phyloP scores from a whole-genome alignment of 768 basidiomycete species.

The Boletus rubropictus region DNA sequence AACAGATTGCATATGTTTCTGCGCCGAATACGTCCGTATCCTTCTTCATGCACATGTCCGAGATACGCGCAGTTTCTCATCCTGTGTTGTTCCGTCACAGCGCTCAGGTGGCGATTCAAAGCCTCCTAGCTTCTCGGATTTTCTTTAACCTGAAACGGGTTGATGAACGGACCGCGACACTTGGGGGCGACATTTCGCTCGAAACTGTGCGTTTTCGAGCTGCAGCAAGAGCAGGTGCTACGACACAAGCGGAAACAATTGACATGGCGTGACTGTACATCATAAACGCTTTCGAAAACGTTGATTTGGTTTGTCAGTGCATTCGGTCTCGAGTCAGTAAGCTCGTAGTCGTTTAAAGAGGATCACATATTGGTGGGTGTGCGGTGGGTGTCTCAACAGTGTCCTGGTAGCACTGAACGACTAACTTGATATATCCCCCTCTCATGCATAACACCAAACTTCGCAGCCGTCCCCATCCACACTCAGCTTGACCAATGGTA shows the following conservation, averaged over 20 bases:
- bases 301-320: no score
- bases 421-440: not conserved
- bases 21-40: slow-evolving; percentile 20
- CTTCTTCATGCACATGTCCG: not conserved
- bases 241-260: not conserved
- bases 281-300: no score
- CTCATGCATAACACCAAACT: slow-evolving; percentile 19
- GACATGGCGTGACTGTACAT: not conserved
- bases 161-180: not conserved
- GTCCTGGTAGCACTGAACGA: not conserved
- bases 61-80: not conserved
- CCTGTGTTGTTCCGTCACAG: slow-evolving; percentile 4
- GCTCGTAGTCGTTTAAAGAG: no score
- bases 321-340: no score
- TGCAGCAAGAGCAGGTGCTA: not conserved
- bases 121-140: slow-evolving; percentile 24
- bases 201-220: not conserved
- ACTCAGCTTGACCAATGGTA: slow-evolving; percentile 16
- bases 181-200: not conserved
- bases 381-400: no score
- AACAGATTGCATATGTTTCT: slow-evolving; percentile 11
- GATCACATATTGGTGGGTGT: no score
- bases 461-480: slow-evolving; percentile 17
- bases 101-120: slow-evolving; percentile 24
- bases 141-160: slow-evolving; percentile 23